A percentile compares a stretch with the other conserved stretches of the same genome.
These are phyloP conservation scores for Cercospora sojina DNA, from an alignment of 2,329 filamentous ascomycete species.

Conservation along the genomic window DNA sequence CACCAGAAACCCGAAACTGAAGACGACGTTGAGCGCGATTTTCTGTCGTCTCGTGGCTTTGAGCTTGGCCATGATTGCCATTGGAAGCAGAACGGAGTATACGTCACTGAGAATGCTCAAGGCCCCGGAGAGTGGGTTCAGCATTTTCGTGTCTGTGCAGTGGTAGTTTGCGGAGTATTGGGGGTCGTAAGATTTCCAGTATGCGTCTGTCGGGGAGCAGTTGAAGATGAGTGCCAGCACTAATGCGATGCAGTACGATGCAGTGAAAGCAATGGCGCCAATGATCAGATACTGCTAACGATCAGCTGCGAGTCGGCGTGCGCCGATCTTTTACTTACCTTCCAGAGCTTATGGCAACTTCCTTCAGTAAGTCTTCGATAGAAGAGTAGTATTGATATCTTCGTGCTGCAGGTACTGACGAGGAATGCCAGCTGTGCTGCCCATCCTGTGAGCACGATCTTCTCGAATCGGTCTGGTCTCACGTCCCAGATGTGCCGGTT, in stretches of 20 bases:
- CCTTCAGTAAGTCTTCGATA: slow-evolving; percentile 28
- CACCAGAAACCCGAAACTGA: slow-evolving; percentile 27
- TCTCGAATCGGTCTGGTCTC: slow-evolving; percentile 4
- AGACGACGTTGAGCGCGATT: slow-evolving; percentile 27
- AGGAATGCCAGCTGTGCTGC: slow-evolving; percentile 25
- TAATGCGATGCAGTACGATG: slow-evolving; percentile 20
- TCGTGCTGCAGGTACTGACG: slow-evolving; percentile 23
- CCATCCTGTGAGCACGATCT: slow-evolving; percentile 23
- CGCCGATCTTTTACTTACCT: background rate
- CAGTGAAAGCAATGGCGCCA: slow-evolving; percentile 24
- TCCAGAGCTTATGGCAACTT: slow-evolving; percentile 17
- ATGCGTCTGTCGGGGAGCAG: slow-evolving; percentile 27
- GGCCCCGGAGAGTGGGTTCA: slow-evolving; percentile 16
- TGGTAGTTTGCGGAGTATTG: slow-evolving; percentile 20
- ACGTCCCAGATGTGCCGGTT: slow-evolving; percentile 31
- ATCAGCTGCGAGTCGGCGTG: background rate
- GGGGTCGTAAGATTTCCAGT: slow-evolving; percentile 23
- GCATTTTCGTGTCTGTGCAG: slow-evolving; percentile 9
- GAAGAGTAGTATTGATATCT: slow-evolving; percentile 33
- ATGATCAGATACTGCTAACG: slow-evolving; percentile 19
- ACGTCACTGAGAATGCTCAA: slow-evolving; percentile 30
- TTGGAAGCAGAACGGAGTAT: slow-evolving; percentile 29
- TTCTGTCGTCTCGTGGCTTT: slow-evolving; percentile 25
- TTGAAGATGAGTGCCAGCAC: slow-evolving; percentile 23
- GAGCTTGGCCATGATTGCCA: slow-evolving; percentile 25